Conservation (phyloP, 2,329 filamentous ascomycete species). For the Fusarium napiforme region DNA sequence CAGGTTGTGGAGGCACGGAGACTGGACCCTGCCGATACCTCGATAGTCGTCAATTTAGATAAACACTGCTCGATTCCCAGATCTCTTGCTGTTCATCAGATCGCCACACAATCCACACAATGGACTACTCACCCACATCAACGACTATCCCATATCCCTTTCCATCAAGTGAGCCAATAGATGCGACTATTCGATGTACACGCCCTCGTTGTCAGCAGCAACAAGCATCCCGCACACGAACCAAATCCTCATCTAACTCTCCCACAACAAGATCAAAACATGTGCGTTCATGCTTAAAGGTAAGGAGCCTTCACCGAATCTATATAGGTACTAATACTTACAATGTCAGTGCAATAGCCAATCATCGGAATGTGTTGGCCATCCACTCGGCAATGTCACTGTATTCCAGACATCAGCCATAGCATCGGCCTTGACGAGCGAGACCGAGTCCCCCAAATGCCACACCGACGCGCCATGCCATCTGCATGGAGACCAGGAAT, state of each 20-base stretch:
- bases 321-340: not conserved
- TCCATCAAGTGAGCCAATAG: not conserved
- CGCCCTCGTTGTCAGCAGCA: not conserved
- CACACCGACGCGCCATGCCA: not conserved
- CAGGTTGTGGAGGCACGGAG: not conserved
- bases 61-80: not conserved
- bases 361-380: not conserved
- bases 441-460: not conserved
- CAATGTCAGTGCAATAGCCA: not conserved
- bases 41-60: not conserved
- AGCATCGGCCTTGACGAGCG: not conserved
- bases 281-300: fast-evolving
- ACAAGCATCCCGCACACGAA: not conserved
- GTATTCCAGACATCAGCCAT: not conserved
- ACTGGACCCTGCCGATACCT: not conserved
- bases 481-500: fast-evolving
- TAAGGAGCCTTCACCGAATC: fast-evolving
- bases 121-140: not conserved
- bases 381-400: not conserved
- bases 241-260: not conserved
- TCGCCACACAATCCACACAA: not conserved
- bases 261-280: not conserved
- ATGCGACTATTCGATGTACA: not conserved
- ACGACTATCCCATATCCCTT: not conserved
- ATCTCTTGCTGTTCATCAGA: not conserved